These are phyloP conservation scores for Podaxis carcinomalis DNA, from an alignment of 768 basidiomycete genomes.

Conservation along the genomic window DNA sequence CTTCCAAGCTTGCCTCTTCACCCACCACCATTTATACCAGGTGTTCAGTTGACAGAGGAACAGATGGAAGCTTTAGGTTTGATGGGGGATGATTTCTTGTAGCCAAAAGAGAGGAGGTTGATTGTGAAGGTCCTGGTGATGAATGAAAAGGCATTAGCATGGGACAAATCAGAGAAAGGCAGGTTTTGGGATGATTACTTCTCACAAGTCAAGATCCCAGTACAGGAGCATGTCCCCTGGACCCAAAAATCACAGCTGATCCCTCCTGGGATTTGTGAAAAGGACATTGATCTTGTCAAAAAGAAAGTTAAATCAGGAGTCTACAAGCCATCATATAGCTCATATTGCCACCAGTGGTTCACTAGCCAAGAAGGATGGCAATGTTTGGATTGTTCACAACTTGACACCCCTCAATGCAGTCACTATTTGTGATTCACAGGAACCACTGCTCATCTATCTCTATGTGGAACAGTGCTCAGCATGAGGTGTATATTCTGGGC, in stretches of 20 bases:
- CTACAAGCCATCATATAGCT: constrained; percentile 31
- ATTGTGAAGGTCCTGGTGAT: background rate
- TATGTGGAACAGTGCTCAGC: constrained; percentile 28
- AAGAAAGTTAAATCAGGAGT: constrained; percentile 30
- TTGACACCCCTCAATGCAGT: constrained; percentile 15
- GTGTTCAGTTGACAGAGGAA: background rate
- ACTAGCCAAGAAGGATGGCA: constrained; percentile 30
- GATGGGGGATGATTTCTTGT: background rate
- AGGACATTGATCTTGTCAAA: constrained; percentile 26
- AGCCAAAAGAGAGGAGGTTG: background rate
- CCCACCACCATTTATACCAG: background rate
- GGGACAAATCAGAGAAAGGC: constrained; percentile 15
- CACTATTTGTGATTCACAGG: constrained; percentile 30
- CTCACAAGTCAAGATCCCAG: constrained; percentile 22
- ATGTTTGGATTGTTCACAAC: constrained; percentile 32
- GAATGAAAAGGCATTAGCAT: constrained; percentile 6
- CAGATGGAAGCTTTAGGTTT: background rate
- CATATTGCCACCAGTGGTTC: constrained; percentile 35
- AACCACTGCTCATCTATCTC: constrained; percentile 28
- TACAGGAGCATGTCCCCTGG: constrained; percentile 32
- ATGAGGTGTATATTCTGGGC: constrained; percentile 17
- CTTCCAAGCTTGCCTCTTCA: background rate
- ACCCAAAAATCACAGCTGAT: constrained; percentile 28
- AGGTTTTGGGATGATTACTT: constrained; percentile 5
- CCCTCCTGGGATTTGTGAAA: constrained; percentile 24